These are phyloP conservation scores for Fusarium virguliforme DNA, from an alignment of 2,329 filamentous ascomycete species.

Conservation along the genomic window DNA sequence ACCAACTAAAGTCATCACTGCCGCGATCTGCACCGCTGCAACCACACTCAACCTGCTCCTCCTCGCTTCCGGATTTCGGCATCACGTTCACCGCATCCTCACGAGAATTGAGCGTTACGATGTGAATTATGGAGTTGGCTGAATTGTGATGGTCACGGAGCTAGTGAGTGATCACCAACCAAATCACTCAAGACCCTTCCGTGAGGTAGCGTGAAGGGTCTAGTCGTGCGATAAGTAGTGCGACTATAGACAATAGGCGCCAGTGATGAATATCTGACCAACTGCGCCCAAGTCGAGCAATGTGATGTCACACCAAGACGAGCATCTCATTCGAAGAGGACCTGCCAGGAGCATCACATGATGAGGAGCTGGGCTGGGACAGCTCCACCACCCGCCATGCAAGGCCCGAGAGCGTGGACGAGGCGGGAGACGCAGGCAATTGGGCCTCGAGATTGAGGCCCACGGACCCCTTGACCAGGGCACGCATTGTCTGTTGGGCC, in stretches of 20 bases:
- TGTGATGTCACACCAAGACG: constrained; percentile 36
- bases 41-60: constrained; percentile 10
- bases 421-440: constrained; percentile 40
- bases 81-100: constrained; percentile 32
- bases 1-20: not conserved
- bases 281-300: constrained; percentile 27
- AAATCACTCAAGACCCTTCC: constrained; percentile 31
- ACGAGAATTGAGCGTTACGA: not conserved
- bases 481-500: constrained; percentile 22
- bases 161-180: constrained; percentile 37
- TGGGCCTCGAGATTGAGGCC: constrained; percentile 42
- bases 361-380: constrained; percentile 25
- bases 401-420: constrained; percentile 39
- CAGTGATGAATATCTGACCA: constrained; percentile 29
- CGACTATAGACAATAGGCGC: constrained; percentile 39
- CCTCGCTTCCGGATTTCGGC: not conserved
- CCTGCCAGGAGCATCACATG: constrained; percentile 38
- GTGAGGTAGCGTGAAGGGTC: constrained; percentile 35
- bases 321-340: constrained; percentile 38
- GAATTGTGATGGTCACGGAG: constrained; percentile 36
- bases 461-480: constrained; percentile 20
- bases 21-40: not conserved
- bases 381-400: constrained; percentile 29
- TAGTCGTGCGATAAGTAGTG: constrained; percentile 43
- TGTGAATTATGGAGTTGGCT: not conserved